phyloP scores from a whole-genome alignment of 164 flowering plant species.

The Piper longum region DNA sequence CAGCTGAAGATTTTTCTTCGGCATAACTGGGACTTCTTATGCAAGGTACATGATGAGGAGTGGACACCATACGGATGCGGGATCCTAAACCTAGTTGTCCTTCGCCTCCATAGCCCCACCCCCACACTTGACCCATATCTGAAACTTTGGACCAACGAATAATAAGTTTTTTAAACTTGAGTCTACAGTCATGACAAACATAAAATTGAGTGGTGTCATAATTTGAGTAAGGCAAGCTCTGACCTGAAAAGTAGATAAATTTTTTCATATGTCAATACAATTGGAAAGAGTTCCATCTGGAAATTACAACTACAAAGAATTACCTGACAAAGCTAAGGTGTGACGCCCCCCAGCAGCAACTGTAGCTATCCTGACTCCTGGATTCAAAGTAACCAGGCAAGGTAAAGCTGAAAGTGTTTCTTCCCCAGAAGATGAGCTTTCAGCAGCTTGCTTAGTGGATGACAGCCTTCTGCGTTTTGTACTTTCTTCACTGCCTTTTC shows the following conservation, averaged over 20 bases:
- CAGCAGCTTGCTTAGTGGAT: conserved; percentile 52
- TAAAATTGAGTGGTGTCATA: neutral
- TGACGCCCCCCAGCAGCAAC: conserved; percentile 99
- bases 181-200: neutral
- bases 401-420: conserved; percentile 75
- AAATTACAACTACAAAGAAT: neutral
- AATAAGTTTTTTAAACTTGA: conserved; percentile 12
- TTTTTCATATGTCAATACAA: neutral
- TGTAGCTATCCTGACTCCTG: conserved; percentile 62
- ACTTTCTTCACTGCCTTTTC: conserved; percentile 44
- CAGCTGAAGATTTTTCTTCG: conserved; percentile 37
- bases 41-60: conserved; percentile 93
- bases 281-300: neutral
- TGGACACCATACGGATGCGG: conserved; percentile 83
- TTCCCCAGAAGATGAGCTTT: conserved; percentile 60
- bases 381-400: conserved; percentile 65
- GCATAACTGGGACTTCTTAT: conserved; percentile 37
- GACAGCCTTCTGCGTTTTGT: conserved; percentile 67
- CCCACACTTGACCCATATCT: conserved; percentile 99
- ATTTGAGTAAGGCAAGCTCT: neutral
- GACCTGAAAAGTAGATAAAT: neutral
- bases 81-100: conserved; percentile 98
- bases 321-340: conserved; percentile 89
- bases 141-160: conserved; percentile 33
- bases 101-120: conserved; percentile 99